Conservation (phyloP, 257 asterid genomes). For the Agastache rugosa region DNA sequence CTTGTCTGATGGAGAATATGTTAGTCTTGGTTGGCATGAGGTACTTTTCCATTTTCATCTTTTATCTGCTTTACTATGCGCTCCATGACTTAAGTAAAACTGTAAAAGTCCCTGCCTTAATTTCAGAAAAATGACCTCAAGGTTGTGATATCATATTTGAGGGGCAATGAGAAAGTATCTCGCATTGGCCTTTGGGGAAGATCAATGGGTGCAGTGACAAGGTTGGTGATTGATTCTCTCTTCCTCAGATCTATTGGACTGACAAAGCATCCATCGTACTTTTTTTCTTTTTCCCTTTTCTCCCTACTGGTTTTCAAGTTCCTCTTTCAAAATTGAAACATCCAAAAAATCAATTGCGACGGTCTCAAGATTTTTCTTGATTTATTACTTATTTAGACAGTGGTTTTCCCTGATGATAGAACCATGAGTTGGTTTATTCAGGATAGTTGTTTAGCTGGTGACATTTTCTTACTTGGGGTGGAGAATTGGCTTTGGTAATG, state of each 20-base stretch:
- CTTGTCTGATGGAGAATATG: constrained; percentile 88
- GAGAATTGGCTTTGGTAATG: neutral
- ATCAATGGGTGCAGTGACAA: constrained; percentile 99
- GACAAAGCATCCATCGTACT: constrained; percentile 13
- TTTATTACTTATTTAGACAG: constrained; percentile 11
- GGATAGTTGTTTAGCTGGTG: constrained; percentile 19
- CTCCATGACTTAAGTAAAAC: constrained; percentile 24
- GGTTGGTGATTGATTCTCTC: constrained; percentile 55
- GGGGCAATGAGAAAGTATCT: constrained; percentile 73
- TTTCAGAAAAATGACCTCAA: constrained; percentile 92
- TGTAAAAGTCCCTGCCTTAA: constrained; percentile 27
- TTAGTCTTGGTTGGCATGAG: constrained; percentile 99
- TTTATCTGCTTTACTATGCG: constrained; percentile 20
- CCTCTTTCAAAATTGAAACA: constrained; percentile 20
- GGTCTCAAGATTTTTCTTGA: constrained; percentile 23
- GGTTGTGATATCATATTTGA: constrained; percentile 82
- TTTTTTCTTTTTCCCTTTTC: constrained; percentile 13
- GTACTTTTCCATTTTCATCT: constrained; percentile 48
- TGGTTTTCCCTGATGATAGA: neutral
- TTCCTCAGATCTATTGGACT: constrained; percentile 13
- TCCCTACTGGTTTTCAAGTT: constrained; percentile 11
- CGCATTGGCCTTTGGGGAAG: constrained; percentile 98
- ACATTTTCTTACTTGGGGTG: neutral
- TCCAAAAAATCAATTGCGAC: neutral
- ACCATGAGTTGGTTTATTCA: neutral